Conservation (phyloP, 208 protist species). For the Trypanosoma mega region DNA sequence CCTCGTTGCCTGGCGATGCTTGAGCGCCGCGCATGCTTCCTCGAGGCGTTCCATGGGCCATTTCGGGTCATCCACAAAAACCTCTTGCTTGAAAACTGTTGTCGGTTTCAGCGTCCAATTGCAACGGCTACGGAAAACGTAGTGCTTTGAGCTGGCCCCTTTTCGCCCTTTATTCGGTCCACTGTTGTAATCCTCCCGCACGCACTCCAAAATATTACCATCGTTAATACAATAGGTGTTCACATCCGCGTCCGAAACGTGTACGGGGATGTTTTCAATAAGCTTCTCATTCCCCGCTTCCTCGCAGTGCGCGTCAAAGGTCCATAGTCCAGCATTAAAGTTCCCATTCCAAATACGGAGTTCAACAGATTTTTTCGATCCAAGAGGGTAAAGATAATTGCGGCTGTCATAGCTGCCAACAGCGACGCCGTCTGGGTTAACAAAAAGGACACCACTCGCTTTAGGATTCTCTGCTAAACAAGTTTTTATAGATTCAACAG, state of each 20-base stretch:
- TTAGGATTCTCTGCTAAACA: slow-evolving; percentile 53
- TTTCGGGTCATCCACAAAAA: slow-evolving; percentile 41
- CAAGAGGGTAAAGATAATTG: slow-evolving; percentile 70
- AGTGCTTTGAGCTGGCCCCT: slow-evolving; percentile 14
- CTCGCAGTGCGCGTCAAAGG: slow-evolving; percentile 64
- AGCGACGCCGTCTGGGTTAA: slow-evolving; percentile 77
- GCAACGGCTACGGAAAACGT: slow-evolving; percentile 65
- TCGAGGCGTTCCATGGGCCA: slow-evolving; percentile 58
- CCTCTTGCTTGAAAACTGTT: slow-evolving; percentile 57
- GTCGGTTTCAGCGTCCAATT: slow-evolving; percentile 70
- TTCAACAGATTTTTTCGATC: slow-evolving; percentile 61
- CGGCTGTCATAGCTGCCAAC: slow-evolving; percentile 67
- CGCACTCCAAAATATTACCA: slow-evolving; percentile 84
- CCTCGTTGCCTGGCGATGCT: slow-evolving; percentile 16
- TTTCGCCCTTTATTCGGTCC: slow-evolving; percentile 20
- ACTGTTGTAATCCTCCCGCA: slow-evolving; percentile 25
- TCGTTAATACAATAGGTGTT: slow-evolving; percentile 70
- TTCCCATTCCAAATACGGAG: slow-evolving; percentile 74
- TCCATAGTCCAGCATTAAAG: slow-evolving; percentile 45
- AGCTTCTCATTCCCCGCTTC: slow-evolving; percentile 52
- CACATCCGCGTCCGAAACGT: slow-evolving; percentile 62
- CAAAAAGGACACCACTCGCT: slow-evolving; percentile 66
- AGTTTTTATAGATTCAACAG: slow-evolving; percentile 48
- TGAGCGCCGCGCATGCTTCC: slow-evolving; percentile 50
- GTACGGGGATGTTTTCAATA: slow-evolving; percentile 40